Percentiles rank a stretch among this genome's conserved stretches.
Evolutionary conservation across 2,329 filamentous ascomycete species (phyloP).

Genomic region (Tympanopsis confertula): DNA sequence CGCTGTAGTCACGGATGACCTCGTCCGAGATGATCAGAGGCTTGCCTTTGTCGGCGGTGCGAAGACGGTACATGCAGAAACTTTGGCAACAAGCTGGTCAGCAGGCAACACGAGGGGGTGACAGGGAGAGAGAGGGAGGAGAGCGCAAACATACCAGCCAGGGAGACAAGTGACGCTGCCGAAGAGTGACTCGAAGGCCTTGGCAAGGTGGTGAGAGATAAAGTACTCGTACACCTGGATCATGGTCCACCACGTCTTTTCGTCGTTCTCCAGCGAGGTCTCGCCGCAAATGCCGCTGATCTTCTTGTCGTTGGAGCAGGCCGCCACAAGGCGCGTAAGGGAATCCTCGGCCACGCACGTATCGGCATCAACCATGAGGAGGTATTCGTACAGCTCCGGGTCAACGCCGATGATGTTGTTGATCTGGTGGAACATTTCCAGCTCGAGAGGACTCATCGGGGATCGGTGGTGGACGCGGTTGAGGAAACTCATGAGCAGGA

Average conservation of each 20-base stretch:
- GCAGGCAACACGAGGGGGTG: slow-evolving; percentile 8
- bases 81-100: slow-evolving; percentile 35
- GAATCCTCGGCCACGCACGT: slow-evolving; percentile 88
- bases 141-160: slow-evolving; percentile 66
- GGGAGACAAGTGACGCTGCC: slow-evolving; percentile 97
- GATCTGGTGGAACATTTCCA: slow-evolving; percentile 98
- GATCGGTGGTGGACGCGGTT: slow-evolving; percentile 92
- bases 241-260: slow-evolving; percentile 97
- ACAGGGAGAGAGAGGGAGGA: neutral
- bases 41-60: slow-evolving; percentile 86
- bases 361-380: slow-evolving; percentile 96
- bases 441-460: slow-evolving; percentile 87
- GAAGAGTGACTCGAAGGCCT: slow-evolving; percentile 95
- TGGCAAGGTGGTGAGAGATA: slow-evolving; percentile 92
- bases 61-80: slow-evolving; percentile 97
- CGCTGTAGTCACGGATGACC: slow-evolving; percentile 77
- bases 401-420: slow-evolving; percentile 99
- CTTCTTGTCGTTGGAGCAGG: slow-evolving; percentile 85
- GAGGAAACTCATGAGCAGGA: slow-evolving; percentile 90
- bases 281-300: slow-evolving; percentile 97
- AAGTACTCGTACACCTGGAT: slow-evolving; percentile 99
- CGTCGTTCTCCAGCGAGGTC: slow-evolving; percentile 90
- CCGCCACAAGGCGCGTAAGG: slow-evolving; percentile 80
- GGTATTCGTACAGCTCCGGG: slow-evolving; percentile 90
- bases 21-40: slow-evolving; percentile 86